Percentiles rank a stretch among this genome's conserved stretches.
phyloP scores from a whole-genome alignment of 768 basidiomycete species.

The Clavaria fumosa region DNA sequence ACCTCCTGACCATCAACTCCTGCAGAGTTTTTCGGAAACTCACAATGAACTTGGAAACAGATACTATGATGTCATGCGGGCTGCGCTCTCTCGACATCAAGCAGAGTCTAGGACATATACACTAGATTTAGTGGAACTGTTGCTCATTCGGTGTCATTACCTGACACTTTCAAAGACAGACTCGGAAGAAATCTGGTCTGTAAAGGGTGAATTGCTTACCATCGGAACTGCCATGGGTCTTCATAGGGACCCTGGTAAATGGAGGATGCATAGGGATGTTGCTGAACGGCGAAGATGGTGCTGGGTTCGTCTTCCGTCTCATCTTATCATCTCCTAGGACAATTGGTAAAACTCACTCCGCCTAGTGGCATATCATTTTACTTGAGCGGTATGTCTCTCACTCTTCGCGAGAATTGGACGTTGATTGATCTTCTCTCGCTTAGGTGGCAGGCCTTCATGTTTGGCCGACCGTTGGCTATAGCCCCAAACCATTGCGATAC shows the following conservation, averaged over 20 bases:
- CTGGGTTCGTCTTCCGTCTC: too few relatives aligned
- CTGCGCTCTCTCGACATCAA: constrained; percentile 45
- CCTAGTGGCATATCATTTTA: constrained; percentile 77
- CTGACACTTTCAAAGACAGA: constrained; percentile 59
- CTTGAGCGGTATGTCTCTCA: constrained; percentile 48
- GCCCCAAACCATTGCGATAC: constrained; percentile 79
- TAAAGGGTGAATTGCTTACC: constrained; percentile 56
- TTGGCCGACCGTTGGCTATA: constrained; percentile 62
- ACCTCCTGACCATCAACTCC: constrained; percentile 45
- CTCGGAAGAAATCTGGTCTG: constrained; percentile 68
- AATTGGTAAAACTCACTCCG: too few relatives aligned
- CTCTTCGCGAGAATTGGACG: constrained; percentile 1
- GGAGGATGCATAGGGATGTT: constrained; percentile 49
- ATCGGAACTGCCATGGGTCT: constrained; percentile 73
- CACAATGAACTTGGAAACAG: constrained; percentile 47
- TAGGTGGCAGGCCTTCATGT: constrained; percentile 83
- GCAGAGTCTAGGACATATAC: constrained; percentile 44
- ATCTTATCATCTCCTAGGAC: too few relatives aligned
- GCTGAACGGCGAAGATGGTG: constrained; percentile 76
- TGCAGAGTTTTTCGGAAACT: constrained; percentile 34
- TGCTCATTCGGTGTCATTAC: constrained; percentile 57
- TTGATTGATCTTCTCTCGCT: constrained; percentile 1
- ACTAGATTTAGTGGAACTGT: constrained; percentile 62
- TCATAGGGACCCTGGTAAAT: constrained; percentile 74
- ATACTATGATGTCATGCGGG: constrained; percentile 56